Conservation (phyloP, 306 rosid species). For the Luffa acutangula region DNA sequence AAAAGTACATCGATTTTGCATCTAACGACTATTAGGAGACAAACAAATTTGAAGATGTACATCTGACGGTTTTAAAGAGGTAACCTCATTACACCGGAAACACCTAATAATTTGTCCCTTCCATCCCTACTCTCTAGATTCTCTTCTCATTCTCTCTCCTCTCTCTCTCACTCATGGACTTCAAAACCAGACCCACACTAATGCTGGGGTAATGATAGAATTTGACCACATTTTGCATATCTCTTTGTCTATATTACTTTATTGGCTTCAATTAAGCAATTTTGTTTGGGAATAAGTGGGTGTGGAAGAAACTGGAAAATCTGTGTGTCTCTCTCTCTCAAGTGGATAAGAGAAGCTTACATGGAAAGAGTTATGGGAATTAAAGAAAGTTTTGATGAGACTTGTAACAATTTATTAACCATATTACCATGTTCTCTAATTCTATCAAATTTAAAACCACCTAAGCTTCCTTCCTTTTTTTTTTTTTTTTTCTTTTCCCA, state of each 20-base stretch:
- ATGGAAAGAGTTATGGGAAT: not conserved
- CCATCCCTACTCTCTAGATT: not conserved
- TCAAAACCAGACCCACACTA: not conserved
- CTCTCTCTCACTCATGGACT: not conserved
- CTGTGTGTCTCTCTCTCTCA: not conserved
- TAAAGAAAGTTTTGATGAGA: not conserved
- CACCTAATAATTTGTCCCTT: not conserved
- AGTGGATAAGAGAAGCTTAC: conserved; percentile 5
- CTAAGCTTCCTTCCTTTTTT: not conserved
- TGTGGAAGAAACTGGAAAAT: not conserved
- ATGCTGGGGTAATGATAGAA: not conserved
- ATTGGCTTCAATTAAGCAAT: not conserved
- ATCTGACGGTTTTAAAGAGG: too few relatives aligned
- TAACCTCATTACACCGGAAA: too few relatives aligned
- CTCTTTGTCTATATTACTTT: not conserved
- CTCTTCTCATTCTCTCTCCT: not conserved
- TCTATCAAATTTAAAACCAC: not conserved
- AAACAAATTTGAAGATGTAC: too few relatives aligned
- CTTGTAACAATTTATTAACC: not conserved
- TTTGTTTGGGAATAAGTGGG: not conserved
- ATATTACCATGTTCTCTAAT: not conserved
- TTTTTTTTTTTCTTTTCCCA: not conserved
- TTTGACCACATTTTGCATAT: not conserved
- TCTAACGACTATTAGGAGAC: too few relatives aligned
- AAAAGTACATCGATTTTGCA: too few relatives aligned